Conservation (phyloP, 2,329 filamentous ascomycete genomes). For the Fusarium illudens region DNA sequence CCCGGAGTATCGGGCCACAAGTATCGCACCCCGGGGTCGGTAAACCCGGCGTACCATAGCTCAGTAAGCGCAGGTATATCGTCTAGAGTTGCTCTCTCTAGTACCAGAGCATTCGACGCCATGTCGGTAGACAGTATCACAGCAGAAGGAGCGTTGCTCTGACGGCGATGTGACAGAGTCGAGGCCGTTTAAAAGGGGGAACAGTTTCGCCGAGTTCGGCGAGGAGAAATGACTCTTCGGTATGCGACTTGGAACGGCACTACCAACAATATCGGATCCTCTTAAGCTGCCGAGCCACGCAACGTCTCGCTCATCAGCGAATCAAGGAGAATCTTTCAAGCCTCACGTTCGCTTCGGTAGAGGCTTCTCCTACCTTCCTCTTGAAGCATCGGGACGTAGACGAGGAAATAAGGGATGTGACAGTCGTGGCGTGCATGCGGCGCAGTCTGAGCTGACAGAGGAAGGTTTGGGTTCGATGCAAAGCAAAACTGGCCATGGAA, state of each 20-base stretch:
- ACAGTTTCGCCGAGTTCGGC: neutral
- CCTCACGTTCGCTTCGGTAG: neutral
- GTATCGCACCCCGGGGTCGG: neutral
- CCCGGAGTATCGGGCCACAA: slow-evolving; percentile 12
- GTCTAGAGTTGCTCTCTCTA: slow-evolving; percentile 1
- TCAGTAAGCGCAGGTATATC: slow-evolving; percentile 10
- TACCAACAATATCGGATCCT: neutral
- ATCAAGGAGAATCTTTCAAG: neutral
- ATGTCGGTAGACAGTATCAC: neutral
- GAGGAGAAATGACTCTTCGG: neutral
- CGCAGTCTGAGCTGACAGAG: neutral
- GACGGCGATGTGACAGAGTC: neutral
- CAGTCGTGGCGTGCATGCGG: neutral
- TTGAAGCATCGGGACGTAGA: neutral
- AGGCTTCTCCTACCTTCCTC: neutral
- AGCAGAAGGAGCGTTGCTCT: neutral
- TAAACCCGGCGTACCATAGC: slow-evolving; percentile 11
- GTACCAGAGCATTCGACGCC: neutral
- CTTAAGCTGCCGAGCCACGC: neutral
- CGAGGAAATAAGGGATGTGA: neutral
- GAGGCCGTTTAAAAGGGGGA: neutral
- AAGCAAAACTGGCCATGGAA: neutral
- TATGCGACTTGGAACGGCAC: neutral
- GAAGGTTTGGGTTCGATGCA: neutral
- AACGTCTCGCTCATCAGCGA: neutral